Percentiles rank a stretch among this genome's conserved stretches.
Evolutionary conservation across 2,329 filamentous ascomycete genomes (phyloP).

Genomic region (Penicillium brevicompactum): DNA sequence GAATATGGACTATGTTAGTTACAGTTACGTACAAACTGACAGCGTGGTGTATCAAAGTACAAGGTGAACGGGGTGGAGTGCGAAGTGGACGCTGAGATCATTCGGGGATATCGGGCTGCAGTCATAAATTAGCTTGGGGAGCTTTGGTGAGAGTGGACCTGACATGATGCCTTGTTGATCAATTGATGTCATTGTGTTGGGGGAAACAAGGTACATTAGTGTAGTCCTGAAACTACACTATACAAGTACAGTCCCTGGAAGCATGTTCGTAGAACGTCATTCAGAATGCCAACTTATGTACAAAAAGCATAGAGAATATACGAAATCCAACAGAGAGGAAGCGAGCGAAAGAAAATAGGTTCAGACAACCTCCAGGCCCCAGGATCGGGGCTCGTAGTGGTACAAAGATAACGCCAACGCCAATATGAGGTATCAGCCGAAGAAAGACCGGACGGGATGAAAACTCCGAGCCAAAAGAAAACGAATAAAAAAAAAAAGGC

Average conservation of each 20-base stretch:
- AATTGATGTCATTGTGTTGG: background rate
- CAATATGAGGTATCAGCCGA: conserved; percentile 8
- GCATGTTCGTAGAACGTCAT: background rate
- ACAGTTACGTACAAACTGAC: background rate
- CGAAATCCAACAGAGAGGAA: background rate
- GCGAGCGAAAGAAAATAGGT: background rate
- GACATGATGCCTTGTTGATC: background rate
- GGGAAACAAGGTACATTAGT: background rate
- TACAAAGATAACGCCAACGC: conserved; percentile 8
- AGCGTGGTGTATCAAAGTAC: background rate
- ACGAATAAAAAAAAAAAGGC: conserved; percentile 10
- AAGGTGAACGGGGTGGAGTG: background rate
- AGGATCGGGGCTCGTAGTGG: conserved; percentile 2
- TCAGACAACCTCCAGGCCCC: conserved; percentile 4
- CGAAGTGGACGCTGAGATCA: background rate
- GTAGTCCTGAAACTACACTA: background rate
- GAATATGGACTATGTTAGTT: background rate
- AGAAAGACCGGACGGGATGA: conserved; percentile 7
- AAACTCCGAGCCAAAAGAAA: conserved; percentile 3
- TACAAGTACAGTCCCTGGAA: background rate
- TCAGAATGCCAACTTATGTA: conserved; percentile 7
- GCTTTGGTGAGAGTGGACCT: background rate
- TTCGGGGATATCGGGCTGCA: background rate
- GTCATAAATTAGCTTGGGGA: background rate
- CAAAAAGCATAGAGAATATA: conserved; percentile 3